Evolutionary conservation across 306 rosid genomes (phyloP).

Genomic region (Dryas octopetala): DNA sequence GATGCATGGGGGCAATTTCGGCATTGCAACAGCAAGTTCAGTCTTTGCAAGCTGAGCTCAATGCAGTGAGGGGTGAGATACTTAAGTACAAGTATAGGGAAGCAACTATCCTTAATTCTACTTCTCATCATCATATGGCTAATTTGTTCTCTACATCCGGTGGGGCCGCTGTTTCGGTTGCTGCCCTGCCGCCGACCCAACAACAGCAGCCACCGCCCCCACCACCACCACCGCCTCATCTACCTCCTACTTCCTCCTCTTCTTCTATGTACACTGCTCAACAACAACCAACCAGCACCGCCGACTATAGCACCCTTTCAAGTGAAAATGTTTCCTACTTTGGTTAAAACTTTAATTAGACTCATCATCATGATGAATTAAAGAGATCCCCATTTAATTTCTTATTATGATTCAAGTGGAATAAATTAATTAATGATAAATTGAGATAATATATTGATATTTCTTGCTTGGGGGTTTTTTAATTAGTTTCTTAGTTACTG

Average conservation of each 20-base stretch:
- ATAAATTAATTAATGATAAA: constrained; percentile 25
- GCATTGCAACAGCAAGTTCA: constrained; percentile 91
- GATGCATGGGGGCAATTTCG: constrained; percentile 99
- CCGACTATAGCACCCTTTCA: constrained; percentile 43
- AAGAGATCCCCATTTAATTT: constrained; percentile 21
- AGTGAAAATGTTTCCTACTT: constrained; percentile 49
- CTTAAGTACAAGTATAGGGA: constrained; percentile 78
- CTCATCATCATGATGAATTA: not conserved
- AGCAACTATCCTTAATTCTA: constrained; percentile 38
- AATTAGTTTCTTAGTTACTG: constrained; percentile 8
- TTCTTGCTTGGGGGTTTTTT: constrained; percentile 8
- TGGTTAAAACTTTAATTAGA: constrained; percentile 32
- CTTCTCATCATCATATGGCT: constrained; percentile 37
- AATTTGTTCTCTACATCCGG: constrained; percentile 47
- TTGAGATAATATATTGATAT: constrained; percentile 4
- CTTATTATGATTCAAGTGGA: constrained; percentile 21
- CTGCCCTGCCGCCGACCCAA: constrained; percentile 47
- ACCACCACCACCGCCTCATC: constrained; percentile 27
- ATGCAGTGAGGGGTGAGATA: constrained; percentile 74
- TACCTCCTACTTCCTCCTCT: constrained; percentile 40
- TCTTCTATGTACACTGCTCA: constrained; percentile 48
- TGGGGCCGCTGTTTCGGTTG: constrained; percentile 44
- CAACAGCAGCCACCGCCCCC: constrained; percentile 38
- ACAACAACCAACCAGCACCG: constrained; percentile 24
- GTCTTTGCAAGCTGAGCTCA: constrained; percentile 75